These are phyloP conservation scores for Sporothrix sp. DNA, from an alignment of 2,329 filamentous ascomycete genomes.

Conservation along the genomic window DNA sequence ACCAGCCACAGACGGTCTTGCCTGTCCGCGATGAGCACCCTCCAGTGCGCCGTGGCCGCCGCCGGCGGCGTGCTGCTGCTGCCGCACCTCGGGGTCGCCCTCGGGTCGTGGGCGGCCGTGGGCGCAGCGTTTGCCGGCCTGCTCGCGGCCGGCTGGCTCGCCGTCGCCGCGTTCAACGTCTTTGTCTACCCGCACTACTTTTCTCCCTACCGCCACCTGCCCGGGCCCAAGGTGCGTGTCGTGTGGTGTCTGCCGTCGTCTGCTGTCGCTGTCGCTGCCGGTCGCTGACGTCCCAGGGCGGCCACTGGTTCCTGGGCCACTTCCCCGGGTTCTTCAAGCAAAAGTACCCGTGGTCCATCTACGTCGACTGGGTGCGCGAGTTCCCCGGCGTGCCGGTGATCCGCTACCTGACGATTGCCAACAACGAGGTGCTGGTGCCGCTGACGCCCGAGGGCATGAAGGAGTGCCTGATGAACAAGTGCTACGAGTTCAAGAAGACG, in stretches of 20 bases:
- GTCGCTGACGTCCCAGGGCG: no score
- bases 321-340: constrained; percentile 8
- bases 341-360: constrained; percentile 11
- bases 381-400: constrained; percentile 26
- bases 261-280: no score
- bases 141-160: background rate
- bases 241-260: no score
- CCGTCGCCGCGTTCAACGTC: constrained; percentile 24
- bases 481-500: constrained; percentile 26
- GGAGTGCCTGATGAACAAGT: constrained; percentile 29
- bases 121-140: background rate
- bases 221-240: constrained; percentile 36
- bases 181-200: constrained; percentile 34
- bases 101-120: background rate
- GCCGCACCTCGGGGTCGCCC: background rate
- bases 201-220: constrained; percentile 35
- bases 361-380: constrained; percentile 12
- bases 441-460: constrained; percentile 29
- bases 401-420: constrained; percentile 28
- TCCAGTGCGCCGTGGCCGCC: background rate
- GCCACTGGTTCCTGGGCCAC: constrained; percentile 16
- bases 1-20: no score
- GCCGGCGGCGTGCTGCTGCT: background rate
- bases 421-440: constrained; percentile 30
- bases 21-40: constrained; percentile 1